These are phyloP conservation scores for Mucor mucedo DNA, from an alignment of 371 early-diverging fungal genomes.

Conservation along the genomic window DNA sequence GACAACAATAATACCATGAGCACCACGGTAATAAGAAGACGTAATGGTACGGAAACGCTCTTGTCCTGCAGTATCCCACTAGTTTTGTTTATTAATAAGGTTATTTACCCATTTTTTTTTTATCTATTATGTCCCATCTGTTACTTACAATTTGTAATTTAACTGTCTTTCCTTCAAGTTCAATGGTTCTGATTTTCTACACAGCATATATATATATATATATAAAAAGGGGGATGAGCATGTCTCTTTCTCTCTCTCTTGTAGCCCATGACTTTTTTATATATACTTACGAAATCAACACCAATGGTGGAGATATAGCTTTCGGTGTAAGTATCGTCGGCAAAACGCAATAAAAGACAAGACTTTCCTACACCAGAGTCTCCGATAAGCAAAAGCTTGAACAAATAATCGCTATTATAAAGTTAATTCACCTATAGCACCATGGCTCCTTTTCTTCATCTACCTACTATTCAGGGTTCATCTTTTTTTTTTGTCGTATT, in stretches of 20 bases:
- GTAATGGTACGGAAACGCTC: constrained; percentile 99
- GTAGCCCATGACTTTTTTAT: constrained; percentile 1
- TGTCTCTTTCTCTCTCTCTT: no score
- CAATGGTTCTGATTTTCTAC: constrained; percentile 99
- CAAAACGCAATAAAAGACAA: constrained; percentile 97
- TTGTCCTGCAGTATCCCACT: constrained; percentile 99
- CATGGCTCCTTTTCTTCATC: background rate
- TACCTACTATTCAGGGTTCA: constrained; percentile 53
- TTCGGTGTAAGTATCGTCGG: constrained; percentile 98
- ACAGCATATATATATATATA: no score
- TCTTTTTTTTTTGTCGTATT: constrained; percentile 23
- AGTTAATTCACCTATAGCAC: background rate
- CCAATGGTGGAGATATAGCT: constrained; percentile 99
- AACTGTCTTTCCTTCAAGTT: constrained; percentile 96
- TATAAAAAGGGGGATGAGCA: background rate
- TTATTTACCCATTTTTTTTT: background rate
- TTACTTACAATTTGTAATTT: constrained; percentile 95
- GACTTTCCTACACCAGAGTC: constrained; percentile 99
- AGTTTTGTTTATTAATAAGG: constrained; percentile 2
- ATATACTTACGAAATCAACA: constrained; percentile 85
- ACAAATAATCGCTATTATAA: constrained; percentile 87
- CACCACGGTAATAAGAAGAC: constrained; percentile 98
- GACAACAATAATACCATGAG: constrained; percentile 98
- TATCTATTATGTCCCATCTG: no score
- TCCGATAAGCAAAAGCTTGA: constrained; percentile 99